Base-by-base conservation (phyloP, 2,329 filamentous ascomycete genomes). In the Thielaviopsis punctulata region DNA sequence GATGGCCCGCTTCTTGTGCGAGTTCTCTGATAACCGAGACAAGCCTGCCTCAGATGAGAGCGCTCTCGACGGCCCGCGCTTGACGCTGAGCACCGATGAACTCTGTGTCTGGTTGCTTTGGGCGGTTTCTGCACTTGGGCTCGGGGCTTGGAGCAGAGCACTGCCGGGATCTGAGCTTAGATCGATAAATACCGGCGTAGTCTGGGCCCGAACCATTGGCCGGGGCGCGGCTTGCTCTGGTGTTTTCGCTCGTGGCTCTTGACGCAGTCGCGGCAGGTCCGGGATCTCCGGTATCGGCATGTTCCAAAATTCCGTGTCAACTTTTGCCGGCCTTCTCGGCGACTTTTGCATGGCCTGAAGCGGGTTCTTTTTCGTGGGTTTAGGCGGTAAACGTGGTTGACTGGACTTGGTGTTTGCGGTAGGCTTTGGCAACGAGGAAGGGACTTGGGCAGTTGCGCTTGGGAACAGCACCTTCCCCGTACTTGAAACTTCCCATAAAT, bases 401-500 rank as follows among this genome's bases (percentile, higher is more conserved):
- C n/a, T n/a, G n/a, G n/a, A n/a, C n/a, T n/a, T n/a, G n/a, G n/a
- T n/a, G n/a, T n/a, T n/a, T n/a, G n/a, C 36, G 2, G 21, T 23
- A 8, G 43, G 21, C 22, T 50, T 44, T 12, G 39, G 24, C 8
- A 10, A 23, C 23, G 21, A 18, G 22, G 30, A 41, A 9, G 25
- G 43, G 7, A 12, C 48, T 43, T 45, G 48, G 15, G 52, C 52
- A 22, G 33, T 48, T 21, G 51, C 51, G 24, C 23, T 21, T 13
- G 3, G n/a, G 7, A 5, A 18, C 23, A 45, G 48, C 13, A 27
- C 30, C 12, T 33, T 21, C 19, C 22, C 45, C 15, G 48, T 15
- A 5, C 33, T 44, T 13, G 48, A n/a, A 8, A 48, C 48, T 19
- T 30, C 52, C 53, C 49, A 52, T 7, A 47, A 49, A 44, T 55